Conservation (phyloP, 31 red algal species). For the Odonthalia washingtoniensis region DNA sequence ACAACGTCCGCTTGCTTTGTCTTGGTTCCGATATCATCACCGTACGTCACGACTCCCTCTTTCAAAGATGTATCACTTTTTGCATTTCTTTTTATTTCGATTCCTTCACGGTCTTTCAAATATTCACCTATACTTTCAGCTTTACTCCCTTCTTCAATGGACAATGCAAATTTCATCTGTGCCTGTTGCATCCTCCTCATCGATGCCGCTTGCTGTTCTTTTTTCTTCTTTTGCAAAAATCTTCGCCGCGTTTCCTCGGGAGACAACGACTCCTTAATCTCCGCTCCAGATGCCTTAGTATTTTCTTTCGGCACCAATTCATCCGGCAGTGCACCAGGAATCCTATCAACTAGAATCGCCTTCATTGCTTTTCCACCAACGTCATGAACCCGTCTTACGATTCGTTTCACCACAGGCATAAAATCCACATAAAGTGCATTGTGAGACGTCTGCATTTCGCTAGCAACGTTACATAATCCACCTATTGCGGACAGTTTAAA, state of each 20-base stretch:
- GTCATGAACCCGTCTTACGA: background rate
- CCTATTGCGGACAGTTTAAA: background rate
- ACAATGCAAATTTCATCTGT: conserved; percentile 55
- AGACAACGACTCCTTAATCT: background rate
- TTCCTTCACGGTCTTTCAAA: too few species aligned
- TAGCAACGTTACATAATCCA: background rate
- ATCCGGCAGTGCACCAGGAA: background rate
- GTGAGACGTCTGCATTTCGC: background rate
- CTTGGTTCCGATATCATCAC: background rate
- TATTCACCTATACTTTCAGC: too few species aligned
- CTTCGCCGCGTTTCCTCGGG: conserved; percentile 31
- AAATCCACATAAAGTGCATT: background rate
- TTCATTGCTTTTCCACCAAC: background rate
- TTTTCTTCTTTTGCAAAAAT: conserved; percentile 44
- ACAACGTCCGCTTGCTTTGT: background rate
- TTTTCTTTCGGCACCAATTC: too few species aligned
- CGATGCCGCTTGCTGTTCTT: conserved; percentile 57
- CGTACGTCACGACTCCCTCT: background rate
- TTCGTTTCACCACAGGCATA: background rate
- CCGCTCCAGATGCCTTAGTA: background rate
- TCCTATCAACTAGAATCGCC: background rate
- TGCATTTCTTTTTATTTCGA: background rate
- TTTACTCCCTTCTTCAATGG: conserved; percentile 27
- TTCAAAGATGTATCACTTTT: background rate
- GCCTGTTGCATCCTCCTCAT: conserved; percentile 59